Evolutionary conservation across 2,329 filamentous ascomycete species (phyloP).

Genomic region (Botrytis hyacinthi): DNA sequence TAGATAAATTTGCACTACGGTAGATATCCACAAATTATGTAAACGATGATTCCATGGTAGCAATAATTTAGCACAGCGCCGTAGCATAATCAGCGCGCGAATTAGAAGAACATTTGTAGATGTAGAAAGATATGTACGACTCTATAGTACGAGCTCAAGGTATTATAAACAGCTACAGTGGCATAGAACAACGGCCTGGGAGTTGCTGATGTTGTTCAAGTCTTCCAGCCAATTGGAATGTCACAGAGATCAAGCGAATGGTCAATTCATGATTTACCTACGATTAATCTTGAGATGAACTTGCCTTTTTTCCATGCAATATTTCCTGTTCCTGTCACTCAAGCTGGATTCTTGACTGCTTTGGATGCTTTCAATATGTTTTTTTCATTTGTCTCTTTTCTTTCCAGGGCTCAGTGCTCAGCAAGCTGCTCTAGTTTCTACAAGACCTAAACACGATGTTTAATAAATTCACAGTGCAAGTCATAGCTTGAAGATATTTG

Average conservation of each 20-base stretch:
- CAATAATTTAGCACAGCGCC: too few relatives aligned
- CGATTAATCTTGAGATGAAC: background rate
- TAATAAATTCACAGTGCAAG: background rate
- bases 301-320: too few relatives aligned
- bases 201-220: background rate
- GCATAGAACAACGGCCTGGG: too few relatives aligned
- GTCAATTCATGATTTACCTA: background rate
- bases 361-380: background rate
- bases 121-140: background rate
- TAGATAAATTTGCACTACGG: background rate
- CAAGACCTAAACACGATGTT: background rate
- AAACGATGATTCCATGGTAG: background rate
- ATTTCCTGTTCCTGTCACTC: background rate
- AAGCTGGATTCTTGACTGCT: too few relatives aligned
- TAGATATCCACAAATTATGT: too few relatives aligned
- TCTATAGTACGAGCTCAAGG: background rate
- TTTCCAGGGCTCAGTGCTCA: too few relatives aligned
- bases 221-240: background rate
- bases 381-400: background rate
- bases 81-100: background rate
- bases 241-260: too few relatives aligned
- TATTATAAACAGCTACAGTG: accelerated
- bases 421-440: background rate
- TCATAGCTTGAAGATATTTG: background rate
- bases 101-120: background rate